Percentiles rank a stretch among this genome's conserved stretches.
Evolutionary conservation across 1,139 yeast genomes (phyloP).

Genomic region (Fermentozyma sake): DNA sequence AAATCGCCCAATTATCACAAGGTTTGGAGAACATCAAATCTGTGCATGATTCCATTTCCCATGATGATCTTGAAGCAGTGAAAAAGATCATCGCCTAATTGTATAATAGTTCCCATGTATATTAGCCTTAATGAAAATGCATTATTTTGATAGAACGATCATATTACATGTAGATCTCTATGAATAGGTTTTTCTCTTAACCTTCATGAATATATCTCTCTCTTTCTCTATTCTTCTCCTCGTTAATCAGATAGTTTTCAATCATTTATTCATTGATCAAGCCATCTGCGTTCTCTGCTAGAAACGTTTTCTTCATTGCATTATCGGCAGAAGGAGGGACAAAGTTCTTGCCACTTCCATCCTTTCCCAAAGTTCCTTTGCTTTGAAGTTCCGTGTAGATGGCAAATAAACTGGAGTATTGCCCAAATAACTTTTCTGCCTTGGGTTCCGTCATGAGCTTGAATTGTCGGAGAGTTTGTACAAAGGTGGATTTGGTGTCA

Average conservation of each 20-base stretch:
- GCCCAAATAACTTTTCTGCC: conserved; percentile 31
- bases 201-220: no score
- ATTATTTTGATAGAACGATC: no score
- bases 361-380: conserved; percentile 29
- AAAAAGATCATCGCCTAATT: conserved; percentile 37
- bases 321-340: conserved; percentile 39
- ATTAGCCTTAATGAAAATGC: no score
- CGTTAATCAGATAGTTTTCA: no score
- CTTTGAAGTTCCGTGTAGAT: conserved; percentile 27
- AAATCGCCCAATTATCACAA: conserved; percentile 35
- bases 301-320: conserved; percentile 44
- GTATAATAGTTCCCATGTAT: no score
- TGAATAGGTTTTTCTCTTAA: no score
- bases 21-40: conserved; percentile 41
- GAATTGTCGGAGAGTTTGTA: conserved; percentile 50
- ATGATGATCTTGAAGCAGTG: conserved; percentile 48
- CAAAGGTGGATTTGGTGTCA: conserved; percentile 40
- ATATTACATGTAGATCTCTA: no score
- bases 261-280: conserved; percentile 21
- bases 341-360: conserved; percentile 29
- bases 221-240: no score
- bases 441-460: conserved; percentile 50
- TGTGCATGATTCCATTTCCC: conserved; percentile 44
- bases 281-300: conserved; percentile 49
- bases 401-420: conserved; percentile 34